Conservation (phyloP, 1,284 basidiomycete genomes). For the Tilletia horrida region DNA sequence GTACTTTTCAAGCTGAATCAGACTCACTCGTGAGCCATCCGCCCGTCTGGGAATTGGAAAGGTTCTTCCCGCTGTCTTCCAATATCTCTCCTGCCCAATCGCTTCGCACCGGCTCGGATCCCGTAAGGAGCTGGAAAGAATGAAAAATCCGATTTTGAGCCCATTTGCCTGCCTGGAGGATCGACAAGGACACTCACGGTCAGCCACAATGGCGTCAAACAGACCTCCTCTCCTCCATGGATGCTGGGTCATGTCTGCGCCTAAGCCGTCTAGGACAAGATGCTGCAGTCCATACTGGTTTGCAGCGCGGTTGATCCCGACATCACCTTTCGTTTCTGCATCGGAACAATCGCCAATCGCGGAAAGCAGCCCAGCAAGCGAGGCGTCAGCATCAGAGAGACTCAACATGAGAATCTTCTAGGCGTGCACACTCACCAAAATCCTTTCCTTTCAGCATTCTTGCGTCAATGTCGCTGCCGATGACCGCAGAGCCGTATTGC, state of each 20-base stretch:
- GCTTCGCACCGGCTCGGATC: constrained; percentile 91
- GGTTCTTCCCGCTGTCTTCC: constrained; percentile 52
- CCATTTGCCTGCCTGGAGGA: too few species aligned
- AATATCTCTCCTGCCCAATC: constrained; percentile 68
- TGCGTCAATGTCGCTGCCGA: constrained; percentile 95
- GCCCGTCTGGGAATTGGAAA: constrained; percentile 52
- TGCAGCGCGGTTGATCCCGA: constrained; percentile 74
- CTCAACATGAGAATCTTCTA: neutral
- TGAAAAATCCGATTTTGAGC: too few species aligned
- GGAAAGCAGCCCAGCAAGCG: too few species aligned
- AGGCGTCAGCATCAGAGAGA: constrained; percentile 3
- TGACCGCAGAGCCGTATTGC: constrained; percentile 79
- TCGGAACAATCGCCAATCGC: neutral
- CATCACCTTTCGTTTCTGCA: constrained; percentile 23
- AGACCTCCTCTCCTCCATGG: constrained; percentile 72
- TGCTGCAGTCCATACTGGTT: constrained; percentile 75
- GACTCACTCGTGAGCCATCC: constrained; percentile 29
- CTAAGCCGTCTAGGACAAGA: constrained; percentile 76
- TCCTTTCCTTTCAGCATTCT: constrained; percentile 92
- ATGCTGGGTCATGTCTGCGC: constrained; percentile 83
- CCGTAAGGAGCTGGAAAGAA: constrained; percentile 65
- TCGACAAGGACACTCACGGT: constrained; percentile 24
- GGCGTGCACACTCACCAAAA: constrained; percentile 41
- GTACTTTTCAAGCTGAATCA: neutral
- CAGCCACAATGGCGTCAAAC: constrained; percentile 77